phyloP scores from a whole-genome alignment of 768 basidiomycete species.

The Termitomyces sp. region DNA sequence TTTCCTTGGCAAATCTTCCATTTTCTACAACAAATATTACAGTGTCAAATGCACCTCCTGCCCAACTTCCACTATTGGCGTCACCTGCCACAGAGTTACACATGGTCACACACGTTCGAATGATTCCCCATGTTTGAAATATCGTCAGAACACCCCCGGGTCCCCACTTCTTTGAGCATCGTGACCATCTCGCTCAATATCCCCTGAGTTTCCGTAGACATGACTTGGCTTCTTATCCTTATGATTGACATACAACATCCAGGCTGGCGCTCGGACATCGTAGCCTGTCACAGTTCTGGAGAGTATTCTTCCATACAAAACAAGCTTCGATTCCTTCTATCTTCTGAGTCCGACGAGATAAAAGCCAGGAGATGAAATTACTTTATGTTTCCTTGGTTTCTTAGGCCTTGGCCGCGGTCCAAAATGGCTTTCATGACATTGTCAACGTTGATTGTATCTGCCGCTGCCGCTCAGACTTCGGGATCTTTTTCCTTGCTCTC shows the following conservation, averaged over 20 bases:
- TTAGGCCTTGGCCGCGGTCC: background rate
- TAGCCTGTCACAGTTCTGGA: background rate
- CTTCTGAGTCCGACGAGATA: background rate
- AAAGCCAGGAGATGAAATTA: background rate
- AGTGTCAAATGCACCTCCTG: too few species aligned
- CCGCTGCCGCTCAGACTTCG: conserved; percentile 16
- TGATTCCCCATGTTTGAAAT: too few species aligned
- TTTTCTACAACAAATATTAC: too few species aligned
- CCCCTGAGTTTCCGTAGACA: too few species aligned
- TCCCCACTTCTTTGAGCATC: too few species aligned
- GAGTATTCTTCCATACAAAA: background rate
- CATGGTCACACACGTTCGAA: too few species aligned
- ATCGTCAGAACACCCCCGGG: too few species aligned
- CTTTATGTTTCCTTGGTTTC: background rate
- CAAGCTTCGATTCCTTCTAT: conserved; percentile 1
- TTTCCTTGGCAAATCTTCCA: too few species aligned
- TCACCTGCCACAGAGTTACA: too few species aligned
- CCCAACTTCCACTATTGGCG: too few species aligned
- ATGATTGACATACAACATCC: too few species aligned
- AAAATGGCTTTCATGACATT: conserved; percentile 2
- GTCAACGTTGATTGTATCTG: background rate
- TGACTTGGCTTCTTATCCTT: background rate
- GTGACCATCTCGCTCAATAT: too few species aligned
- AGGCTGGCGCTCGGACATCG: background rate
- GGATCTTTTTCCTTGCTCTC: conserved; percentile 26